These are phyloP conservation scores for Friedmanniomyces simplex DNA, from an alignment of 495 filamentous ascomycete species.

Conservation along the genomic window DNA sequence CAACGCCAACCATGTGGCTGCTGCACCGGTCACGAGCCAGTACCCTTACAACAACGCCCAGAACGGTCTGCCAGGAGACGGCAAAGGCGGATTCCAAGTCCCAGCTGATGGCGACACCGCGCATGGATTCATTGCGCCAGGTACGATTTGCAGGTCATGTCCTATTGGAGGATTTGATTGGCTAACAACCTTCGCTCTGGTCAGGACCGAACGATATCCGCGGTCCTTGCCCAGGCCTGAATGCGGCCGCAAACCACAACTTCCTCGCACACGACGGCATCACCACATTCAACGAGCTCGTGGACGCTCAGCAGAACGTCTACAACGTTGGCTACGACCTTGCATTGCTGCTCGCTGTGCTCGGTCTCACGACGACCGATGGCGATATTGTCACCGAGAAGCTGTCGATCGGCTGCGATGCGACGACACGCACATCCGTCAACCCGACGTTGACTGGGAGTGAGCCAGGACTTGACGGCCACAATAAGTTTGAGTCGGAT, in stretches of 20 bases:
- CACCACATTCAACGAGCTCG: slow-evolving; percentile 35
- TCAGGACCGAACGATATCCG: slow-evolving; percentile 20
- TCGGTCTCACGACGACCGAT: slow-evolving; percentile 29
- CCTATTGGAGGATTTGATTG: background rate
- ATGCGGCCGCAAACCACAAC: slow-evolving; percentile 31
- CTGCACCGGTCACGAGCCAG: slow-evolving; percentile 21
- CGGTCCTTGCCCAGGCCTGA: slow-evolving; percentile 29
- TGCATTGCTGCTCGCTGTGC: slow-evolving; percentile 28
- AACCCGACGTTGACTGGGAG: slow-evolving; percentile 28
- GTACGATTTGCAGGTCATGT: too few species aligned
- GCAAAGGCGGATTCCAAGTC: slow-evolving; percentile 30
- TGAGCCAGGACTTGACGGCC: slow-evolving; percentile 34
- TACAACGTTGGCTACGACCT: slow-evolving; percentile 37
- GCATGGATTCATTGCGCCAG: slow-evolving; percentile 25
- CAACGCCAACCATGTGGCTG: slow-evolving; percentile 32
- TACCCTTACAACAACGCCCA: slow-evolving; percentile 34
- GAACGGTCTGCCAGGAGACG: slow-evolving; percentile 30
- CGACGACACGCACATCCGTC: slow-evolving; percentile 31
- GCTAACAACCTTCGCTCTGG: background rate
- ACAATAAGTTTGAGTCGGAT: slow-evolving; percentile 38
- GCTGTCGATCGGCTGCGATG: slow-evolving; percentile 37
- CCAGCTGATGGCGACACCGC: slow-evolving; percentile 26
- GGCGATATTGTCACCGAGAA: slow-evolving; percentile 34
- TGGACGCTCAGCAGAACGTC: slow-evolving; percentile 36
- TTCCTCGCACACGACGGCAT: slow-evolving; percentile 37